Percentiles rank a stretch among this genome's conserved stretches.
phyloP scores from a whole-genome alignment of 192 early-diverging fungal species.

The Linderina pennispora region DNA sequence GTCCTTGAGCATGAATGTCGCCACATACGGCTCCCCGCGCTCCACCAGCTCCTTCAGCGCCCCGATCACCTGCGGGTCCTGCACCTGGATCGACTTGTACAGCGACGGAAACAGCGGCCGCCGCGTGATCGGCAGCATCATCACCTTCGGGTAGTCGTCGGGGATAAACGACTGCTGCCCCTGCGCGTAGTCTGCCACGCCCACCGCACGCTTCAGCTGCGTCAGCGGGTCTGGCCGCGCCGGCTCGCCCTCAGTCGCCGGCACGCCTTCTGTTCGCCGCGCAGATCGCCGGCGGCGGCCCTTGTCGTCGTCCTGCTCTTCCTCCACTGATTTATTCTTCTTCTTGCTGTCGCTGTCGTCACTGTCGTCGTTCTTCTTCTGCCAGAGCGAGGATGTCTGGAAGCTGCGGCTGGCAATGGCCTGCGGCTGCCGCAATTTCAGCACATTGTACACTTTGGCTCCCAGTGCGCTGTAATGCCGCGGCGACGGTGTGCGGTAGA shows the following conservation, averaged over 20 bases:
- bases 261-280: constrained; percentile 27
- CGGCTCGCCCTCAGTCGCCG: constrained; percentile 5
- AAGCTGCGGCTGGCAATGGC: constrained; percentile 19
- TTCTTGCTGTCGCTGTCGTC: constrained; percentile 4
- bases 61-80: constrained; percentile 85
- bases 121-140: constrained; percentile 89
- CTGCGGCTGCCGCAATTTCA: no score
- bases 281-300: constrained; percentile 22
- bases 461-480: no score
- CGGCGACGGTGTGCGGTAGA: no score
- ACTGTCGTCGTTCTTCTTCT: constrained; percentile 18
- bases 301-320: constrained; percentile 8
- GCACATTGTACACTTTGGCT: no score
- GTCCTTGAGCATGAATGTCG: constrained; percentile 90
- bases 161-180: constrained; percentile 77
- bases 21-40: constrained; percentile 93
- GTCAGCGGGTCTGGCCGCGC: constrained; percentile 20
- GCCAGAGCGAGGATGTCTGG: constrained; percentile 8
- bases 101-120: constrained; percentile 95
- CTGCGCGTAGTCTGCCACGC: constrained; percentile 57
- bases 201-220: constrained; percentile 46
- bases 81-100: constrained; percentile 97
- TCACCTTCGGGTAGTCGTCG: constrained; percentile 86
- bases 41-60: constrained; percentile 90
- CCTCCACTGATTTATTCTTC: constrained; percentile 2